Percentiles rank a stretch among this genome's conserved stretches.
phyloP scores from a whole-genome alignment of 1,284 basidiomycete species.

The Melampsora abietis-canadensis region DNA sequence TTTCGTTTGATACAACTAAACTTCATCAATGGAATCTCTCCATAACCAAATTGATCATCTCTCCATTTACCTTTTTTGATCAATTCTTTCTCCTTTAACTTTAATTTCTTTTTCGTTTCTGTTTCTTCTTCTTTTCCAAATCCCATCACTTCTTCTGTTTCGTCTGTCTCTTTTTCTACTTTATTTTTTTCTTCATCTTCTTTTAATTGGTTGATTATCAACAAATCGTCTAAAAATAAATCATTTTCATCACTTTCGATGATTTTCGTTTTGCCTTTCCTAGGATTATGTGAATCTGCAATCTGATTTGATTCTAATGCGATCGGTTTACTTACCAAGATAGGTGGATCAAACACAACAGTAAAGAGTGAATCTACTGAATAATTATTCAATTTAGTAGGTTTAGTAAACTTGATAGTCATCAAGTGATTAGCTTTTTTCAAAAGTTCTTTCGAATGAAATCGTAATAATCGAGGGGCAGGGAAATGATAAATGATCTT shows the following conservation, averaged over 20 bases:
- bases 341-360: slow-evolving; percentile 21
- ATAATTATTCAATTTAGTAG: slow-evolving; percentile 2
- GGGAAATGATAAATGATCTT: slow-evolving; percentile 22
- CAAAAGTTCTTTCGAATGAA: neutral
- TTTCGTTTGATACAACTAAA: neutral
- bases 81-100: no score
- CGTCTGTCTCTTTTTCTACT: neutral
- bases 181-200: neutral
- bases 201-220: neutral
- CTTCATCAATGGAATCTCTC: neutral
- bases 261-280: neutral
- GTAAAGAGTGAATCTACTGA: slow-evolving; percentile 18
- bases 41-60: neutral
- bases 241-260: neutral
- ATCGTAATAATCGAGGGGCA: neutral
- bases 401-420: slow-evolving; percentile 7
- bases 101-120: no score
- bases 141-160: neutral
- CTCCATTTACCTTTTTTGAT: no score
- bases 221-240: neutral
- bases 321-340: slow-evolving; percentile 7
- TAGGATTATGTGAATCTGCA: neutral
- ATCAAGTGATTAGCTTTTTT: neutral
- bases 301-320: slow-evolving; percentile 8
- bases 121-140: neutral